Evolutionary conservation across 352 stramenopile species (phyloP).

Genomic region (Pythium brassicae): DNA sequence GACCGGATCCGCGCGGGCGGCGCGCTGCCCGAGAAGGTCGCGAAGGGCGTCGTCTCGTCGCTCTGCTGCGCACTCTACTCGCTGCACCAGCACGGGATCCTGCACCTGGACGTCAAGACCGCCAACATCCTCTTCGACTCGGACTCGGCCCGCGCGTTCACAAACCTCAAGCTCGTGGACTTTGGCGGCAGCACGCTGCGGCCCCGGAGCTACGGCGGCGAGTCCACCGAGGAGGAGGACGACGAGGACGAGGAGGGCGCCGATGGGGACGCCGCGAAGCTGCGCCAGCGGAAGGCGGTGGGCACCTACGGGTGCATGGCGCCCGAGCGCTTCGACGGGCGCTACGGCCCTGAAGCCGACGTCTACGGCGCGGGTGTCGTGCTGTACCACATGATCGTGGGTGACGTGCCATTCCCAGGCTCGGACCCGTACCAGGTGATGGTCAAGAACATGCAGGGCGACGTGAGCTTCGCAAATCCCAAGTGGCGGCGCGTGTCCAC

Average conservation of each 20-base stretch:
- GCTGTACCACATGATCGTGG: constrained; percentile 58
- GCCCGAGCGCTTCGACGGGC: constrained; percentile 51
- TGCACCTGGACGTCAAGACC: constrained; percentile 66
- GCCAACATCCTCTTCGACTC: constrained; percentile 64
- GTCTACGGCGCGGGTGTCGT: constrained; percentile 62
- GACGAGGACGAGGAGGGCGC: constrained; percentile 1
- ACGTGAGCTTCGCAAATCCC: constrained; percentile 36
- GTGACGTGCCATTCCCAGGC: constrained; percentile 41
- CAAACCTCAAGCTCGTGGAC: constrained; percentile 62
- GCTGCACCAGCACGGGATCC: constrained; percentile 44
- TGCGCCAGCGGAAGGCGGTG: constrained; percentile 15
- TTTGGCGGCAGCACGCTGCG: constrained; percentile 44
- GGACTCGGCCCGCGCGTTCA: constrained; percentile 24
- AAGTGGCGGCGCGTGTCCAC: constrained; percentile 34
- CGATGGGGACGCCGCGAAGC: no score
- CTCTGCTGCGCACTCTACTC: constrained; percentile 44
- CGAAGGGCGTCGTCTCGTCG: constrained; percentile 32
- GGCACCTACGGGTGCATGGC: constrained; percentile 68
- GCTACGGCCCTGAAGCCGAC: constrained; percentile 41
- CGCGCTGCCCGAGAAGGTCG: constrained; percentile 25
- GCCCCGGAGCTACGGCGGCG: constrained; percentile 1
- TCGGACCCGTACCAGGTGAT: constrained; percentile 44
- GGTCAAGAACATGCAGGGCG: constrained; percentile 58
- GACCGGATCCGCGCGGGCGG: constrained; percentile 39
- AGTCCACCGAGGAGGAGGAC: background rate